Conservation (phyloP, 768 basidiomycete species). For the Dentipellis fragilis region DNA sequence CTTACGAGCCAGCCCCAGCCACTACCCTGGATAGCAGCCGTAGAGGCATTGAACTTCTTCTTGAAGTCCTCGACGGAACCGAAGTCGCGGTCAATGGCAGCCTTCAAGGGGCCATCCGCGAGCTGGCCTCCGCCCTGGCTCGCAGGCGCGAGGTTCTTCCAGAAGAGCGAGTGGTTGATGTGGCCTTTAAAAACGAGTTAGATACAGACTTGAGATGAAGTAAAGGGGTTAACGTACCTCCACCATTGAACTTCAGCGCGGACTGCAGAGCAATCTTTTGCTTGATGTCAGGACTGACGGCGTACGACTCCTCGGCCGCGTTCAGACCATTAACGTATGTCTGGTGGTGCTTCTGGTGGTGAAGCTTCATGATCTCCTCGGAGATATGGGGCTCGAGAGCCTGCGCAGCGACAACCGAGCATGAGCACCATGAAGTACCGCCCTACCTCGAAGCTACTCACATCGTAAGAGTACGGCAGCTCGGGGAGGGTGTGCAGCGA, state of each 20-base stretch:
- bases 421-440: too few species aligned
- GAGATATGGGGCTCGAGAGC: slow-evolving; percentile 90
- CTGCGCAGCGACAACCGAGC: not conserved
- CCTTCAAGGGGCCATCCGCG: slow-evolving; percentile 51
- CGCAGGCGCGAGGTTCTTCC: slow-evolving; percentile 82
- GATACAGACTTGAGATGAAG: not conserved
- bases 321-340: slow-evolving; percentile 90
- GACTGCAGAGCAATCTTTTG: slow-evolving; percentile 82
- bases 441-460: not conserved
- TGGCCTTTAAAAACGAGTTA: slow-evolving; percentile 42
- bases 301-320: slow-evolving; percentile 73
- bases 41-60: slow-evolving; percentile 77
- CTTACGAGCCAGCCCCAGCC: slow-evolving; percentile 96
- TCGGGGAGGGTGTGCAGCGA: slow-evolving; percentile 50
- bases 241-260: slow-evolving; percentile 93
- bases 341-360: slow-evolving; percentile 94
- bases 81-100: slow-evolving; percentile 50
- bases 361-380: slow-evolving; percentile 85
- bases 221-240: slow-evolving; percentile 43
- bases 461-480: slow-evolving; percentile 76
- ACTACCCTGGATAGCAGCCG: slow-evolving; percentile 82
- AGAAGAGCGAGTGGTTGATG: slow-evolving; percentile 94
- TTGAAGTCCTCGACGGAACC: slow-evolving; percentile 64
- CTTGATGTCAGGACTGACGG: slow-evolving; percentile 56
- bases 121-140: slow-evolving; percentile 50